Conservation (phyloP, 495 filamentous ascomycete genomes). For the Aspergillus sparsus region DNA sequence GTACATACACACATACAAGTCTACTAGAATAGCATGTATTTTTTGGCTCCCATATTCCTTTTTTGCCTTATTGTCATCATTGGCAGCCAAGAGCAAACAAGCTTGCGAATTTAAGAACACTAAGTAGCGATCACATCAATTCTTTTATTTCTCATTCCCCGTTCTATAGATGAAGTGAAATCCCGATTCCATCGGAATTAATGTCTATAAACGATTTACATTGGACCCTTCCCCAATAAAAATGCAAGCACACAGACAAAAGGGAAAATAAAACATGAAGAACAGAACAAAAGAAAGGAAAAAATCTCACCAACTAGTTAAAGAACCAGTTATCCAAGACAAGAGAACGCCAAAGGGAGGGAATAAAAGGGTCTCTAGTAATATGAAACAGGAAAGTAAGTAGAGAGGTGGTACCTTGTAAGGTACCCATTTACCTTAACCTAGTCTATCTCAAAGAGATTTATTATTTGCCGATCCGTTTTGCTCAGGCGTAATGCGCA, state of each 20-base stretch:
- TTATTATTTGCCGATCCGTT: constrained; percentile 52
- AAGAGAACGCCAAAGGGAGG: not conserved
- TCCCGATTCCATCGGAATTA: not conserved
- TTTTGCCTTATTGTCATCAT: not conserved
- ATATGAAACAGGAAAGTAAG: constrained; percentile 4
- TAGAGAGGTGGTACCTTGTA: not conserved
- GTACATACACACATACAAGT: constrained; percentile 14
- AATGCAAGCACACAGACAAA: too few relatives aligned
- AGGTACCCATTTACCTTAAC: constrained; percentile 7
- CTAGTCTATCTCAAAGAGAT: constrained; percentile 30
- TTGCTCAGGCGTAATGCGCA: constrained; percentile 34
- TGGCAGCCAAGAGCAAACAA: not conserved
- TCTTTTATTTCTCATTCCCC: not conserved
- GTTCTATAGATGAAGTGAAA: constrained; percentile 14
- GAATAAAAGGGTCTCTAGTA: constrained; percentile 16
- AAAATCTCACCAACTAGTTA: not conserved
- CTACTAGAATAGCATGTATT: constrained; percentile 7
- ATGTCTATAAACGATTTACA: constrained; percentile 2
- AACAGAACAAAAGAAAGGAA: not conserved
- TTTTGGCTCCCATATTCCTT: not conserved
- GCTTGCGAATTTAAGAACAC: not conserved
- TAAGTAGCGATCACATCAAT: not conserved
- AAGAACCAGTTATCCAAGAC: constrained; percentile 5
- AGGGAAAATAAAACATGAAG: not conserved
- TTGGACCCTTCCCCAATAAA: not conserved